phyloP scores from a whole-genome alignment of 2,329 filamentous ascomycete species.

The Colletotrichum cereale region DNA sequence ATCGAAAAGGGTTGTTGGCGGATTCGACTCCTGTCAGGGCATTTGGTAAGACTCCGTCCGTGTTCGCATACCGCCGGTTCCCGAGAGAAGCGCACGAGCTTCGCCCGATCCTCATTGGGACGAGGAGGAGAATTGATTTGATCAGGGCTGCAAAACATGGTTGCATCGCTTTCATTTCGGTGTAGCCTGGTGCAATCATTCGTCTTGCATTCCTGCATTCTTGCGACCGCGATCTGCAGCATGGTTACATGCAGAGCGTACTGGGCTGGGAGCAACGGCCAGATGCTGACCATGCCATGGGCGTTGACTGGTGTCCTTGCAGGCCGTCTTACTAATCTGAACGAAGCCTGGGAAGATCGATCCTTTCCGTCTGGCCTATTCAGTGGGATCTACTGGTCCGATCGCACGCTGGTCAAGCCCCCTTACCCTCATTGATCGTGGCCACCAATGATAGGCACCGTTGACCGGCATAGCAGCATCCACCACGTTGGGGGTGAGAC shows the following conservation, averaged over 20 bases:
- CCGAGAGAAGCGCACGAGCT: slow-evolving; percentile 3
- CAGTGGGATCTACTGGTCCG: not conserved
- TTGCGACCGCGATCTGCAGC: slow-evolving; percentile 19
- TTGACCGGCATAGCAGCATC: not conserved
- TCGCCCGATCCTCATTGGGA: not conserved
- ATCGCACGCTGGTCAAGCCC: not conserved
- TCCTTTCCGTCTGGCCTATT: not conserved
- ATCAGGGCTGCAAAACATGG: not conserved
- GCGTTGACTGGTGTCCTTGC: not conserved
- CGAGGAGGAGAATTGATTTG: not conserved
- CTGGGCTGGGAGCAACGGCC: not conserved
- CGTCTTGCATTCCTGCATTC: slow-evolving; percentile 2
- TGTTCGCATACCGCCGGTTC: slow-evolving; percentile 28
- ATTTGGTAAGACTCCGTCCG: slow-evolving; percentile 17
- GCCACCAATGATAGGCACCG: not conserved
- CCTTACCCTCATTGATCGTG: not conserved
- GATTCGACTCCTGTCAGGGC: not conserved
- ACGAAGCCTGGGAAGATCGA: not conserved
- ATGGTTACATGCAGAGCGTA: slow-evolving; percentile 18
- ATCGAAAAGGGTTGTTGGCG: slow-evolving; percentile 13
- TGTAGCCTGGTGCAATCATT: not conserved
- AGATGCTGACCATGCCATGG: slow-evolving; percentile 13
- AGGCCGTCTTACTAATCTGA: not conserved
- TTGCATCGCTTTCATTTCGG: slow-evolving; percentile 14
- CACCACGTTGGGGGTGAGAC: not conserved